phyloP scores from a whole-genome alignment of 2,329 filamentous ascomycete species.

The Pseudogymnoascus sp. region DNA sequence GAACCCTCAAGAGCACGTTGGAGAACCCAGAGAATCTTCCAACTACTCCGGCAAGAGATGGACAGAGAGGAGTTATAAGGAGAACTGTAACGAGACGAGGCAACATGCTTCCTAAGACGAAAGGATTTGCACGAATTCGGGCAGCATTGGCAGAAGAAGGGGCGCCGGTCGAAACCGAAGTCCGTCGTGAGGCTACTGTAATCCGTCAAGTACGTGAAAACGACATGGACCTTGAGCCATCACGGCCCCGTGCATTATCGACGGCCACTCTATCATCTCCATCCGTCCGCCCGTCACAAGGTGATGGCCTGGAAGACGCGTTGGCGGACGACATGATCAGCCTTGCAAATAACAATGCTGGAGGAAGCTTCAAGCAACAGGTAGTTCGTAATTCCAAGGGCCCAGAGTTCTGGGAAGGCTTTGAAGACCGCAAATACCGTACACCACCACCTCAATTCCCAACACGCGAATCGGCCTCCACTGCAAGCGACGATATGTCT shows the following conservation, averaged over 20 bases:
- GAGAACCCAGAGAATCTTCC: conserved; percentile 33
- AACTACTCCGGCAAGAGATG: conserved; percentile 41
- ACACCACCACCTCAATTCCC: conserved; percentile 47
- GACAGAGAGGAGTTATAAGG: conserved; percentile 68
- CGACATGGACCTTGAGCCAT: conserved; percentile 57
- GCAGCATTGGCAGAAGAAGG: conserved; percentile 84
- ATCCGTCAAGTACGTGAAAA: conserved; percentile 91
- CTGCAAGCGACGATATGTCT: conserved; percentile 60
- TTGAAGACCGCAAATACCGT: conserved; percentile 58
- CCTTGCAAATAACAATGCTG: neutral
- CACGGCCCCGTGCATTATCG: conserved; percentile 35
- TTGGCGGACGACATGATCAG: conserved; percentile 59
- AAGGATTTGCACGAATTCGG: conserved; percentile 87
- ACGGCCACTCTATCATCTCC: conserved; percentile 63
- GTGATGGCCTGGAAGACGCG: conserved; percentile 60
- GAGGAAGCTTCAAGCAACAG: conserved; percentile 62
- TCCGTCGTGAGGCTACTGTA: conserved; percentile 86
- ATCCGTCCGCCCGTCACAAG: conserved; percentile 49
- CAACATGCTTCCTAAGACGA: conserved; percentile 93
- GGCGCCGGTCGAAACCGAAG: conserved; percentile 80
- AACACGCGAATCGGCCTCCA: conserved; percentile 50
- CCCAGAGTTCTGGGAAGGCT: conserved; percentile 70
- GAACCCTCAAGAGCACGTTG: conserved; percentile 39
- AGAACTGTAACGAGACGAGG: conserved; percentile 78
- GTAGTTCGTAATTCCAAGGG: conserved; percentile 64